Base-by-base conservation (phyloP, 2,329 filamentous ascomycete genomes). In the Madurella fahalii region DNA sequence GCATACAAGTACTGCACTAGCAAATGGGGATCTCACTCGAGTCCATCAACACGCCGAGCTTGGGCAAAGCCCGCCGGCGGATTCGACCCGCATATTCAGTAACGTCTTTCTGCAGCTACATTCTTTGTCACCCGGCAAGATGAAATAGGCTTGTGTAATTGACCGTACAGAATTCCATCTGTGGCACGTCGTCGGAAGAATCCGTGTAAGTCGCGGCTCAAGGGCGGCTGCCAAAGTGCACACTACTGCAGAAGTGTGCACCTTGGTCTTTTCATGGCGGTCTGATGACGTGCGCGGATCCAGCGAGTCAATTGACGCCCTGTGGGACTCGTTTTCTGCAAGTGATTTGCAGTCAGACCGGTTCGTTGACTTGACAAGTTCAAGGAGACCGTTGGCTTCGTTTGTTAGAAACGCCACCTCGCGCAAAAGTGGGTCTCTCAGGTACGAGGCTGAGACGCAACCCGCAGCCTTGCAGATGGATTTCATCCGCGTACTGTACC, bases 1-100 rank as follows among this genome's bases (percentile, higher is more conserved):
- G 39, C 41, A 43, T 41, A 43, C 32, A 41, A 40, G 58, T 60
- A 61, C 60, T 54, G 53, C 60, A 41, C 60, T 61, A 61, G 50
- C 58, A 57, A 25, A 48, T 41, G 45, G 51, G 50, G 45, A 51
- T 47, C 56, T 51, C 40, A 40, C 49, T 41, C 25, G 37, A 46
- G 43, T 40, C 53, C 52, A 52, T 52, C 47, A 46, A 55, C 50
- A 53, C 46, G 43, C 48, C 40, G 47, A 40, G 39, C 18, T 31
- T 40, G 42, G 42, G 13, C 15, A 34, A 46, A 32, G 18, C 34
- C 15, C 18, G 37, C 34, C 20, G 18, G 32, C 30, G 12, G 17
- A 43, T 34, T 45, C 18, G 41, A 12, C 32, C 15, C 31, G 32
- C 32, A 45, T 9, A 9, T 17, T 18, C 12, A 17, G 5, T 34